phyloP scores from a whole-genome alignment of 805 yeast species.

The Candida stauntonica region DNA sequence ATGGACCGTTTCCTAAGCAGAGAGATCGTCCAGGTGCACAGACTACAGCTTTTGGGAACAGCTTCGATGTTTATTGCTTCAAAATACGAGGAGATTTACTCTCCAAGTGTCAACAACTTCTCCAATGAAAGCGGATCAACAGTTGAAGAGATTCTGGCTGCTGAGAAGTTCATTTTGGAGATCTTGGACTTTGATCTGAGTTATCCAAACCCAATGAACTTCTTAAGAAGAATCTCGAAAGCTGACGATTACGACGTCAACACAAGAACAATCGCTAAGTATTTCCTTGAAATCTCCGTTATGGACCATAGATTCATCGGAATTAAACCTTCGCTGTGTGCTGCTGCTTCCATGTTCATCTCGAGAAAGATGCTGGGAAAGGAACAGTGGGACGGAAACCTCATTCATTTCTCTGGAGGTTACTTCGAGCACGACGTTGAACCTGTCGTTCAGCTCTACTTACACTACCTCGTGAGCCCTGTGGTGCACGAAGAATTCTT shows the following conservation, averaged over 20 bases:
- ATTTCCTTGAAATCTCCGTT: constrained; percentile 72
- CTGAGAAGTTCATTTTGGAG: constrained; percentile 77
- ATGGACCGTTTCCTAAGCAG: constrained; percentile 83
- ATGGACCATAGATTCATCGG: constrained; percentile 80
- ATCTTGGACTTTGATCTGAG: constrained; percentile 71
- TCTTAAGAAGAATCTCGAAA: constrained; percentile 83
- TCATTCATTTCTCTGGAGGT: constrained; percentile 90
- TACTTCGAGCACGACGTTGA: constrained; percentile 68
- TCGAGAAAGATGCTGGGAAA: constrained; percentile 73
- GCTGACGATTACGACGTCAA: constrained; percentile 93
- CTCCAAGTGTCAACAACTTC: constrained; percentile 82
- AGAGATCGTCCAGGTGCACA: constrained; percentile 73
- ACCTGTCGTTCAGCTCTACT: constrained; percentile 68
- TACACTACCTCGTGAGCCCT: constrained; percentile 74
- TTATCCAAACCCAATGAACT: constrained; percentile 92
- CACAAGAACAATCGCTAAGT: constrained; percentile 86
- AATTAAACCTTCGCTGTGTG: constrained; percentile 71
- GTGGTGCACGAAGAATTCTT: constrained; percentile 89
- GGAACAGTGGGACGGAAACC: constrained; percentile 77
- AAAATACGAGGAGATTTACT: constrained; percentile 87
- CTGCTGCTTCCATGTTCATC: constrained; percentile 88
- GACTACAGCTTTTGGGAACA: constrained; percentile 81
- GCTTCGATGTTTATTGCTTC: constrained; percentile 87
- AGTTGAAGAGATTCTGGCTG: constrained; percentile 79
- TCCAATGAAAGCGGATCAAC: constrained; percentile 79